A percentile compares a stretch with the other conserved stretches of the same genome.
Evolutionary conservation across 177 flowering plant genomes (phyloP).

Genomic region (Vitis hybrid): DNA sequence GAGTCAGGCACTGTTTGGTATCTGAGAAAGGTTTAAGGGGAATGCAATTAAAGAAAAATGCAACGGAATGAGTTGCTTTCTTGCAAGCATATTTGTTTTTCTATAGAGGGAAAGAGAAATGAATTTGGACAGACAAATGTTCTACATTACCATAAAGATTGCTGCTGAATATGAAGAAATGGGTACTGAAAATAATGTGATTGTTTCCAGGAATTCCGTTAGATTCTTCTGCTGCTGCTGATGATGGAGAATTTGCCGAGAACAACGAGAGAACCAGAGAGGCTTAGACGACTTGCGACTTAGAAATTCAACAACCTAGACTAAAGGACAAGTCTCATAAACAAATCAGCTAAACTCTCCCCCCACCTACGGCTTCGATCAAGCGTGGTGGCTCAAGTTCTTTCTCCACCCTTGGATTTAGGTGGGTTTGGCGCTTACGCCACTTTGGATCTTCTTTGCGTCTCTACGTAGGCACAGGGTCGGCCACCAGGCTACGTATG

Average conservation of each 20-base stretch:
- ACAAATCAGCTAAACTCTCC: slow-evolving; percentile 17
- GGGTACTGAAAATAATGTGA: slow-evolving; percentile 11
- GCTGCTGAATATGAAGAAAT: background rate
- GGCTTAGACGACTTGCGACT: slow-evolving; percentile 49
- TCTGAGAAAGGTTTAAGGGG: background rate
- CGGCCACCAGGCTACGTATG: slow-evolving; percentile 39
- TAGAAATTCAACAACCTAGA: slow-evolving; percentile 56
- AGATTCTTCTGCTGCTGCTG: slow-evolving; percentile 12
- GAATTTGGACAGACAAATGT: too few relatives aligned
- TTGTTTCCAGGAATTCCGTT: background rate
- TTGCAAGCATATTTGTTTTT: background rate
- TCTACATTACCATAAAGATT: background rate
- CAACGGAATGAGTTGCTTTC: background rate
- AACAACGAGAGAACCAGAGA: slow-evolving; percentile 13
- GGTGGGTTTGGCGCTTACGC: slow-evolving; percentile 75
- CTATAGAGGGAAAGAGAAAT: background rate
- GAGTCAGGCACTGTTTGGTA: background rate
- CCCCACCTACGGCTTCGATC: slow-evolving; percentile 27
- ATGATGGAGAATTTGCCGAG: slow-evolving; percentile 7
- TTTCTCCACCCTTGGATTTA: slow-evolving; percentile 33
- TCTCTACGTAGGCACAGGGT: slow-evolving; percentile 51
- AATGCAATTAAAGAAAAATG: background rate
- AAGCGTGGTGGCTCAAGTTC: slow-evolving; percentile 33
- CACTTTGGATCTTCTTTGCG: slow-evolving; percentile 68
- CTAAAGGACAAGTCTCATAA: slow-evolving; percentile 35